Conservation (phyloP, 768 basidiomycete genomes). For the Lactifluus volemus region DNA sequence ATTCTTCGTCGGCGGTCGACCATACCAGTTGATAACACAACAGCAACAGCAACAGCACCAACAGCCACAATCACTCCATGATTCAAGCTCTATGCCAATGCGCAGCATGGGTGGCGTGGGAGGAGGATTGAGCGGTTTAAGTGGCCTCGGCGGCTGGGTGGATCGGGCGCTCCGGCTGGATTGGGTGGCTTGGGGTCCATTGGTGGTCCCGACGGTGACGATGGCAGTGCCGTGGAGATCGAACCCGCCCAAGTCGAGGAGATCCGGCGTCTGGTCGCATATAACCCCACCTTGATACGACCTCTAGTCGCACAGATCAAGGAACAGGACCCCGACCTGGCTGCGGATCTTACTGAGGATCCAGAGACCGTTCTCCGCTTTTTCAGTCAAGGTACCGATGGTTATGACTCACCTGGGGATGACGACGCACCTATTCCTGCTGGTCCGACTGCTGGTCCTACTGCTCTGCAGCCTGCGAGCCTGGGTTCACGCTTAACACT, state of each 20-base stretch:
- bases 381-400: background rate
- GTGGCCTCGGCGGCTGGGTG: background rate
- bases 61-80: constrained; percentile 5
- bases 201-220: background rate
- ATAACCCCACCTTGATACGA: constrained; percentile 74
- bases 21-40: constrained; percentile 56
- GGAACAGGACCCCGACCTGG: constrained; percentile 50
- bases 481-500: background rate
- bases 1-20: background rate
- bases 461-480: background rate
- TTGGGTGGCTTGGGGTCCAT: constrained; percentile 44
- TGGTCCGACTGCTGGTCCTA: background rate
- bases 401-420: background rate
- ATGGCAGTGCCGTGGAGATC: background rate
- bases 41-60: constrained; percentile 44
- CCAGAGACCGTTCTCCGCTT: constrained; percentile 53
- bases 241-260: constrained; percentile 56
- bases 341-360: constrained; percentile 52
- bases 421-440: background rate
- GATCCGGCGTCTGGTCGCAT: constrained; percentile 59
- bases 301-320: constrained; percentile 78
- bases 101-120: constrained; percentile 24
- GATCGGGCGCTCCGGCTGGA: constrained; percentile 33
- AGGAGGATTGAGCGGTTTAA: background rate
- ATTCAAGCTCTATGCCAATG: constrained; percentile 17